Conservation (phyloP, 2,329 filamentous ascomycete species). For the Fusarium nelsonii region DNA sequence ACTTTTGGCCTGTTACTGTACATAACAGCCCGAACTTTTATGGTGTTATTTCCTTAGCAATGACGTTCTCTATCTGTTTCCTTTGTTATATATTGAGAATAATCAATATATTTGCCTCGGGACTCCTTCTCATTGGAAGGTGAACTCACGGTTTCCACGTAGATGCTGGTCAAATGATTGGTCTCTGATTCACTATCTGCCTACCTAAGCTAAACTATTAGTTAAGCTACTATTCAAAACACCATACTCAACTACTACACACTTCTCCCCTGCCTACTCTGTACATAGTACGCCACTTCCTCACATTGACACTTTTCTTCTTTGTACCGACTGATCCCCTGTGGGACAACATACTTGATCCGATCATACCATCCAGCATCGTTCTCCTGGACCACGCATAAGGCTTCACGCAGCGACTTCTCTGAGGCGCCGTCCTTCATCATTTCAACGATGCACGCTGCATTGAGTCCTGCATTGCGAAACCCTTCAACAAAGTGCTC, state of each 20-base stretch:
- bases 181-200: neutral
- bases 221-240: neutral
- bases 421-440: constrained; percentile 38
- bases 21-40: neutral
- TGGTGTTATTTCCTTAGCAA: neutral
- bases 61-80: neutral
- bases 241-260: neutral
- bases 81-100: neutral
- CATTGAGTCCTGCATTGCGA: constrained; percentile 36
- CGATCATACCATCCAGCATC: constrained; percentile 36
- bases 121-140: constrained; percentile 1
- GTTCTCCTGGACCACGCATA: constrained; percentile 37
- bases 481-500: constrained; percentile 38
- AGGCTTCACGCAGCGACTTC: constrained; percentile 33
- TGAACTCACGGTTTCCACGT: neutral
- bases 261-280: neutral
- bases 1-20: too few relatives aligned
- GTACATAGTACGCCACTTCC: neutral
- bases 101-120: neutral
- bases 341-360: constrained; percentile 32
- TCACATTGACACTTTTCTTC: constrained; percentile 8
- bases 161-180: neutral
- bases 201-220: neutral
- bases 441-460: constrained; percentile 41
- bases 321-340: constrained; percentile 34